These are phyloP conservation scores for Madurella fahalii DNA, from an alignment of 2,329 filamentous ascomycete genomes.

Conservation along the genomic window DNA sequence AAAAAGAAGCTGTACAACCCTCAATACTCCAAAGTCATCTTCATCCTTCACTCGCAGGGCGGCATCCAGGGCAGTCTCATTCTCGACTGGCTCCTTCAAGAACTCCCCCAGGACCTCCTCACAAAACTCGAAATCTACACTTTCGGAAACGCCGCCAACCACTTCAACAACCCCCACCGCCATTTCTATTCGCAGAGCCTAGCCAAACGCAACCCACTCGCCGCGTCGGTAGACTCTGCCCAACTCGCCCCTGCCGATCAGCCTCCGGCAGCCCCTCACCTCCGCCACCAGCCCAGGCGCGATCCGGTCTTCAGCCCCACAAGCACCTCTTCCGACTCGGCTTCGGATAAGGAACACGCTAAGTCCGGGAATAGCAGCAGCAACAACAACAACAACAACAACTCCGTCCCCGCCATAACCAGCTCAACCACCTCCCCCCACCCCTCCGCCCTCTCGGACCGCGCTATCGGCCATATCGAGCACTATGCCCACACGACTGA, in stretches of 20 bases:
- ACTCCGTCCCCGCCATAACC: slow-evolving; percentile 12
- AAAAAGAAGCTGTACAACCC: slow-evolving; percentile 61
- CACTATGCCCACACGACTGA: slow-evolving; percentile 74
- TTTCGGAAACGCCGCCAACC: slow-evolving; percentile 74
- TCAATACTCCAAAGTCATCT: slow-evolving; percentile 62
- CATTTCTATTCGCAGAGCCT: slow-evolving; percentile 43
- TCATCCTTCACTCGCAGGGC: slow-evolving; percentile 75
- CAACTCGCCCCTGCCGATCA: slow-evolving; percentile 19
- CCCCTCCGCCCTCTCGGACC: slow-evolving; percentile 38
- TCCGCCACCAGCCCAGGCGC: neutral
- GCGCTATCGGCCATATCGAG: slow-evolving; percentile 67
- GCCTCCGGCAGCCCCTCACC: neutral
- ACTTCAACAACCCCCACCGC: slow-evolving; percentile 73
- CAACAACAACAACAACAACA: neutral
- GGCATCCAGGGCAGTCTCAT: slow-evolving; percentile 69
- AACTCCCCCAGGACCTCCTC: slow-evolving; percentile 62
- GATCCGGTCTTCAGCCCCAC: neutral
- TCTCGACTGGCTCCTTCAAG: slow-evolving; percentile 71
- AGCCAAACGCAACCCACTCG: slow-evolving; percentile 35
- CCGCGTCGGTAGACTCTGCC: slow-evolving; percentile 33
- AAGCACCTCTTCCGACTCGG: neutral
- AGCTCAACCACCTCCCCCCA: slow-evolving; percentile 34
- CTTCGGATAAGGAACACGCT: neutral
- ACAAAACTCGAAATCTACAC: slow-evolving; percentile 72
- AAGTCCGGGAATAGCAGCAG: no score